Evolutionary conservation across 345 rosid genomes (phyloP).

Genomic region (Salix caprea): DNA sequence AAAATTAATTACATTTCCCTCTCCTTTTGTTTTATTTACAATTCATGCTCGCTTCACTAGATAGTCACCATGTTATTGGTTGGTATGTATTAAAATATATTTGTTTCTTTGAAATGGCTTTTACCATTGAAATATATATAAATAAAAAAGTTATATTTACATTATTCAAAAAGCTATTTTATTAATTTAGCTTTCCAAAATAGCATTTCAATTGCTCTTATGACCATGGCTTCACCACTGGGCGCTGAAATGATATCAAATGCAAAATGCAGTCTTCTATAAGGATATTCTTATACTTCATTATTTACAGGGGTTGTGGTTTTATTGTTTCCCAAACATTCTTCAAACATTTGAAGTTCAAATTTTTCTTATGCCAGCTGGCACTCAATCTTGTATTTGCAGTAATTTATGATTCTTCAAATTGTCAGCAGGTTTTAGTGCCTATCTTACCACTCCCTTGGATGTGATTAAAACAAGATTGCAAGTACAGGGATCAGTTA

Average conservation of each 20-base stretch:
- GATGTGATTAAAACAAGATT: constrained; percentile 90
- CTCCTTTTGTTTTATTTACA: no score
- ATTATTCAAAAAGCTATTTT: no score
- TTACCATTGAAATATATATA: no score
- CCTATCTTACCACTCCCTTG: constrained; percentile 83
- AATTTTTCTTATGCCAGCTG: constrained; percentile 5
- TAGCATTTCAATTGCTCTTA: no score
- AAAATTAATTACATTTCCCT: no score
- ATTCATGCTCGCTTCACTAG: no score
- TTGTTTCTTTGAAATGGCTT: no score
- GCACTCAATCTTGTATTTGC: neutral
- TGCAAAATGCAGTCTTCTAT: neutral
- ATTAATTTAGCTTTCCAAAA: no score
- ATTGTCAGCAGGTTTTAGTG: constrained; percentile 62
- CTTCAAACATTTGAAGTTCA: neutral
- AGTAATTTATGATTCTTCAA: constrained; percentile 1
- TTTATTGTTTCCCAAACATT: neutral
- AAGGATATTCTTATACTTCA: neutral
- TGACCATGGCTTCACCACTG: no score
- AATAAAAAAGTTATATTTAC: no score
- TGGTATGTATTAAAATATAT: no score
- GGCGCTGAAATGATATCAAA: neutral
- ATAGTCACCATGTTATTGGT: no score
- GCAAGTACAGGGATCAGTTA: constrained; percentile 80
- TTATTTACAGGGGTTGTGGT: neutral